Conservation (phyloP, 805 yeast species). For the Candida suzukii region DNA sequence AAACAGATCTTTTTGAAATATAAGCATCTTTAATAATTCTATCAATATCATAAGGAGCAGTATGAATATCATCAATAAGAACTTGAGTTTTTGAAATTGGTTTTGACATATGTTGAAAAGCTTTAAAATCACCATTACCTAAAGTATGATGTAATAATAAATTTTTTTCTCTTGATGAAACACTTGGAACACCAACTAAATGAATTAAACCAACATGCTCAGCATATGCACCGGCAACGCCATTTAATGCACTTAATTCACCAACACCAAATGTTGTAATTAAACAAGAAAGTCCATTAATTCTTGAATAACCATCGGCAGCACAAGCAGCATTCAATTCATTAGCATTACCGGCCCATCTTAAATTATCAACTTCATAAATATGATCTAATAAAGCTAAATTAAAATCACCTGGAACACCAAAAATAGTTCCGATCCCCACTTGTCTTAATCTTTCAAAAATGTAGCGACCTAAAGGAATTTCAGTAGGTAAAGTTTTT, state of each 20-base stretch:
- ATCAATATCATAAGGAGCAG: slow-evolving; percentile 70
- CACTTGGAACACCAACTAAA: slow-evolving; percentile 81
- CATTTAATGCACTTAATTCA: slow-evolving; percentile 77
- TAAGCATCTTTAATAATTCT: slow-evolving; percentile 66
- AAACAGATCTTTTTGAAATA: slow-evolving; percentile 72
- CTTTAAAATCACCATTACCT: slow-evolving; percentile 78
- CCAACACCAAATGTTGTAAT: slow-evolving; percentile 91
- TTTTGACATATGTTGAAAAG: slow-evolving; percentile 72
- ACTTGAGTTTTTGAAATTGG: slow-evolving; percentile 63
- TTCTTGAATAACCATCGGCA: slow-evolving; percentile 82
- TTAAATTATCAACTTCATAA: slow-evolving; percentile 65
- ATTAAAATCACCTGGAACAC: slow-evolving; percentile 81
- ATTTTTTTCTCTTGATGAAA: slow-evolving; percentile 64
- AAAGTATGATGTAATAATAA: slow-evolving; percentile 75
- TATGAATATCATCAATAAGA: slow-evolving; percentile 51
- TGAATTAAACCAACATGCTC: slow-evolving; percentile 84
- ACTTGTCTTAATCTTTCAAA: slow-evolving; percentile 75
- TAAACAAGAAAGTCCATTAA: slow-evolving; percentile 67
- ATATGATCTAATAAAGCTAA: slow-evolving; percentile 63
- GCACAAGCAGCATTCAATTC: slow-evolving; percentile 86
- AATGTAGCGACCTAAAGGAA: slow-evolving; percentile 68
- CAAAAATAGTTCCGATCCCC: slow-evolving; percentile 64
- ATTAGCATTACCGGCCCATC: slow-evolving; percentile 90
- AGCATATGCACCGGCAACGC: slow-evolving; percentile 83
- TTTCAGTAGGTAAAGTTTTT: slow-evolving; percentile 19